Base-by-base conservation (phyloP, 192 early-diverging fungal species). In the Geranomyces michiganensis region DNA sequence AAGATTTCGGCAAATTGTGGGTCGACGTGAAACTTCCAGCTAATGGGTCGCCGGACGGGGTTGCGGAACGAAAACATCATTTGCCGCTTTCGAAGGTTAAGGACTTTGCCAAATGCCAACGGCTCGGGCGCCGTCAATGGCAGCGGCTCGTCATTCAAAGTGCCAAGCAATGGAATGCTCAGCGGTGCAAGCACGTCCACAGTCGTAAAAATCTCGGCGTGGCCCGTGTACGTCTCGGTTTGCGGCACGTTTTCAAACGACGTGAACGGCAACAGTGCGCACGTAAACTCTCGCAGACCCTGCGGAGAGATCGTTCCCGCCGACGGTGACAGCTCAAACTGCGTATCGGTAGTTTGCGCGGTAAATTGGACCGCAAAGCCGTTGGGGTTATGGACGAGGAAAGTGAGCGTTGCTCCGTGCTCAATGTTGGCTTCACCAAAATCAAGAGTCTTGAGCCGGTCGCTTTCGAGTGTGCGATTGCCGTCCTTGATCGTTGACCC, bases 361-460 rank as follows among this genome's bases (percentile, higher is more conserved):
- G 62, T 74, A 29, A 78, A 65, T 3, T 55, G 22, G 22, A 81
- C 26, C 58, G 45, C 51, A 56, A 84, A 84, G 1, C 43, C 33
- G 68, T 84, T 84, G 15, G 76, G 76, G 67, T 84, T 84, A 56
- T 75, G 81, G 0, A 84, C 24, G 15, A 68, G 21, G 44, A 81
- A 71, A 13, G 26, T 64, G 27, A 67, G 56, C 5, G 70, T 70
- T 4, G 59, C 64, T 8, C 83, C 83, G 24, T 0, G 22, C 14
- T 79, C 79, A 70, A 82, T 78, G 1, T 41, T 7, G 56, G 68
- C 68, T 65, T 78, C 77, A n/a, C 83, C 83, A 72, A 81, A 84
- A 55, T 81, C 79, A 14, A 84, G 22, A 14, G 33, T n/a, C 26
- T 33, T 72, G 24, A 77, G 56, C 26, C 36, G 19, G 27, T 82